Percentiles rank a stretch among this genome's conserved stretches.
These are phyloP conservation scores for Mercurialis annua DNA, from an alignment of 345 rosid species.

Conservation along the genomic window DNA sequence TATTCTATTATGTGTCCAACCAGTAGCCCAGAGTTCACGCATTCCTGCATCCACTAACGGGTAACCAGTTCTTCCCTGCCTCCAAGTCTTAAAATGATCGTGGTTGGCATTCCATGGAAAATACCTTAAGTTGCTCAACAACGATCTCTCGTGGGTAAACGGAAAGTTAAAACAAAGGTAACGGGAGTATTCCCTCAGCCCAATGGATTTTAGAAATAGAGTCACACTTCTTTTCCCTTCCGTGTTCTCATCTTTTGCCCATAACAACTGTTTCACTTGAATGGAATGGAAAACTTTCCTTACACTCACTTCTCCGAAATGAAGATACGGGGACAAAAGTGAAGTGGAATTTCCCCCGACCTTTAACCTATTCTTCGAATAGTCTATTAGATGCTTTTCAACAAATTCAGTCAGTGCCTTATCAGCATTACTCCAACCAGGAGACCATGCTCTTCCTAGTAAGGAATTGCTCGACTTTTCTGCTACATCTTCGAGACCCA, in stretches of 20 bases:
- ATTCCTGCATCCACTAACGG: conserved; percentile 96
- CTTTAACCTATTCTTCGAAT: conserved; percentile 54
- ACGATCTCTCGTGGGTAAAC: conserved; percentile 71
- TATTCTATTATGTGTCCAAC: conserved; percentile 87
- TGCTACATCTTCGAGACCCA: conserved; percentile 75
- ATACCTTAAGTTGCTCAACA: conserved; percentile 59
- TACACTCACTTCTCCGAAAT: conserved; percentile 89
- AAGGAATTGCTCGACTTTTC: conserved; percentile 85
- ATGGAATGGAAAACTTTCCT: conserved; percentile 71
- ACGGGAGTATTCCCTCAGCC: conserved; percentile 87
- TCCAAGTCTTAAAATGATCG: conserved; percentile 77
- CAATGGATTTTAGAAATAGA: conserved; percentile 71
- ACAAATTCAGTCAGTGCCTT: conserved; percentile 60
- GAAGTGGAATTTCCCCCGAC: conserved; percentile 67
- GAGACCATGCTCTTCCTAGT: conserved; percentile 87
- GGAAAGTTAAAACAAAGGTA: conserved; percentile 94
- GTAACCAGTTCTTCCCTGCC: conserved; percentile 92
- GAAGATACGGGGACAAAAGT: conserved; percentile 84
- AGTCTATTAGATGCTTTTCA: conserved; percentile 54
- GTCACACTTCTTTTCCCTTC: conserved; percentile 57
- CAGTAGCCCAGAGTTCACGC: conserved; percentile 99
- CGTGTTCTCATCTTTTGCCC: conserved; percentile 63
- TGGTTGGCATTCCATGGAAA: conserved; percentile 76
- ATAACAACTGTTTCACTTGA: conserved; percentile 64
- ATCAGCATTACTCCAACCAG: conserved; percentile 91